Conservation (phyloP, 2,329 filamentous ascomycete species). For the Pochonia chlamydosporia region DNA sequence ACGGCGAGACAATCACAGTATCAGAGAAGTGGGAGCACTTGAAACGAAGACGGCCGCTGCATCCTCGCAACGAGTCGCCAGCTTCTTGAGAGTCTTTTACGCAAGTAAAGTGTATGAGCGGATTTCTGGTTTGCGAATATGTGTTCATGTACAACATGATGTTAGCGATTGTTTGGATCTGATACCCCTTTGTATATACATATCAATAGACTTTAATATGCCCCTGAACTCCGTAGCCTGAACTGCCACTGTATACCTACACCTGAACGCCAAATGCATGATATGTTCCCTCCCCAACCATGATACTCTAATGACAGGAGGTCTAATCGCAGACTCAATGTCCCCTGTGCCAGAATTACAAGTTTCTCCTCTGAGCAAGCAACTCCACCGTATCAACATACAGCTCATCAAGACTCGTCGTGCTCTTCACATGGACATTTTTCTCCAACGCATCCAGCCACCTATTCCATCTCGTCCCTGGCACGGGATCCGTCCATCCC, state of each 20-base stretch:
- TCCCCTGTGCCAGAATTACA: too few species aligned
- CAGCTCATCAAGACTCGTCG: constrained; percentile 55
- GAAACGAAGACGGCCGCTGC: constrained; percentile 23
- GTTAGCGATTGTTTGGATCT: background rate
- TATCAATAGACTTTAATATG: background rate
- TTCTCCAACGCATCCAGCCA: constrained; percentile 68
- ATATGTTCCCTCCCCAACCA: background rate
- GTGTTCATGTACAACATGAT: constrained; percentile 2
- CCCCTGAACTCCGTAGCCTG: background rate
- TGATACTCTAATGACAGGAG: too few species aligned
- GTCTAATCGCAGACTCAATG: too few species aligned
- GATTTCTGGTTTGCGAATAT: background rate
- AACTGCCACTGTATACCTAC: too few species aligned
- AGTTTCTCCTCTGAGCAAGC: constrained; percentile 18
- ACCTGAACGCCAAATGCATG: background rate
- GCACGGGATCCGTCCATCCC: constrained; percentile 59
- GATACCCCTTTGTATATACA: background rate
- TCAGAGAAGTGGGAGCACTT: constrained; percentile 36
- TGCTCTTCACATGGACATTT: constrained; percentile 57
- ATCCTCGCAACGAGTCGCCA: constrained; percentile 1
- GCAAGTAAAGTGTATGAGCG: background rate
- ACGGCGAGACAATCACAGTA: constrained; percentile 39
- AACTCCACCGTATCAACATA: constrained; percentile 55
- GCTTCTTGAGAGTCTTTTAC: too few species aligned
- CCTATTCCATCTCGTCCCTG: constrained; percentile 57